Evolutionary conservation across 2,329 filamentous ascomycete species (phyloP), one percentile per base, ranked within the genome.

Genomic region (Berkeleyomyces rouxiae): DNA sequence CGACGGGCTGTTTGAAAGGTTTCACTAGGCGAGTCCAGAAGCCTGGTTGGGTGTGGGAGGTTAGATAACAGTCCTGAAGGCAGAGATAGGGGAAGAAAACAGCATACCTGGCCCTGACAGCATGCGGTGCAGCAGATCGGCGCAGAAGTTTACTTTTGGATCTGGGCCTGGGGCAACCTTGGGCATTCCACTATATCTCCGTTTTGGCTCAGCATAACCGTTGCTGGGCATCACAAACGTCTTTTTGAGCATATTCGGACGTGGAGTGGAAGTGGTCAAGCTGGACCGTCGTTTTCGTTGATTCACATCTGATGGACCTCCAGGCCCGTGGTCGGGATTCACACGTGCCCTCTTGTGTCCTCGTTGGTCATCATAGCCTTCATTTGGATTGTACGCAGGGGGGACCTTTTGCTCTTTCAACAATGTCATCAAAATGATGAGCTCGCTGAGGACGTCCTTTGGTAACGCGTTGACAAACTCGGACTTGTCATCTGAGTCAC

Each of bases 21-120:
- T 81, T 81, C 2, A 85, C 82, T 0, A 84, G 75, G n/a, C 82
- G 79, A 0, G 82, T 85, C 82, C 82, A 85, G 70, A 82, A 85
- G 5, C 82, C 82, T 83, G 16, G 3, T 39, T 55, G 33, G n/a
- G 5, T 7, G 37, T 39, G 7, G 39, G 16, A 2, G 39, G 51
- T 55, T 55, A 55, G 51, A 53, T 7, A 55, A 3, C 7, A 7
- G 4, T 49, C 13, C n/a, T 11, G 36, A 36, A 42, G 4, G 31
- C 10, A n/a, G 33, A 2, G 3, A 9, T 13, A 16, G 36, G 49
- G 23, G 59, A 49, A 58, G n/a, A 13, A 10, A 10, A n/a, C 7
- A 60, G 65, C 71, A 66, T 74, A 82, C 80, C 80, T 65, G 82
- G 82, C 0, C 82, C 82, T 1, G 79, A 82, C 0, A 84, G 73